Conservation (phyloP, 2,329 filamentous ascomycete genomes). For the Aspergillus flavus region DNA sequence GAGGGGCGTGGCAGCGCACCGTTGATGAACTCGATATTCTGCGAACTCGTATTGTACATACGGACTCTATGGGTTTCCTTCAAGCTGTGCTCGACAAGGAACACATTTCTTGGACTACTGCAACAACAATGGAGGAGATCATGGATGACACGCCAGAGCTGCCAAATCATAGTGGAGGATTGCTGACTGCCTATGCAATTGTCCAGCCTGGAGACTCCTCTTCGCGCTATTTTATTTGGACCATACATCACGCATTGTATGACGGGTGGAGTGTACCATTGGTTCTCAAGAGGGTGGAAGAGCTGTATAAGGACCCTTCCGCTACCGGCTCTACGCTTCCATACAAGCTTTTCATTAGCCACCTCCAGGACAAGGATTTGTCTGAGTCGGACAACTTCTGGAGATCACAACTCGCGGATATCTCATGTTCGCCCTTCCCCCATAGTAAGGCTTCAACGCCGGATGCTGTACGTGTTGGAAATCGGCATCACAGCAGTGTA, state of each 20-base stretch:
- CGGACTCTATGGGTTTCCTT: constrained; percentile 37
- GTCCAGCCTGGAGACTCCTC: constrained; percentile 29
- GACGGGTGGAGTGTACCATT: constrained; percentile 52
- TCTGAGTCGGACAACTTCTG: constrained; percentile 35
- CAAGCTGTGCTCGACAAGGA: constrained; percentile 45
- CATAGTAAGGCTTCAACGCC: constrained; percentile 25
- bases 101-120: constrained; percentile 38
- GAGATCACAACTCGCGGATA: constrained; percentile 32
- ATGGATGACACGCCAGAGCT: constrained; percentile 28
- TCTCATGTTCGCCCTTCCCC: constrained; percentile 33
- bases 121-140: constrained; percentile 30
- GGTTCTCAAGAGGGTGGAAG: constrained; percentile 40
- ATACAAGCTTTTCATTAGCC: constrained; percentile 36
- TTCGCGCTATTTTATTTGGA: constrained; percentile 49
- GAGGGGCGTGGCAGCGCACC: constrained; percentile 49
- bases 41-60: constrained; percentile 51
- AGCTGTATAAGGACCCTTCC: constrained; percentile 32
- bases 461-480: constrained; percentile 27
- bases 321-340: constrained; percentile 15
- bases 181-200: constrained; percentile 40
- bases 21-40: constrained; percentile 51
- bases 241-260: constrained; percentile 56
- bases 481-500: constrained; percentile 27
- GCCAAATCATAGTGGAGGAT: constrained; percentile 38
- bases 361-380: constrained; percentile 31